phyloP scores from a whole-genome alignment of 352 stramenopile species.

The Globisporangium barbulae region DNA sequence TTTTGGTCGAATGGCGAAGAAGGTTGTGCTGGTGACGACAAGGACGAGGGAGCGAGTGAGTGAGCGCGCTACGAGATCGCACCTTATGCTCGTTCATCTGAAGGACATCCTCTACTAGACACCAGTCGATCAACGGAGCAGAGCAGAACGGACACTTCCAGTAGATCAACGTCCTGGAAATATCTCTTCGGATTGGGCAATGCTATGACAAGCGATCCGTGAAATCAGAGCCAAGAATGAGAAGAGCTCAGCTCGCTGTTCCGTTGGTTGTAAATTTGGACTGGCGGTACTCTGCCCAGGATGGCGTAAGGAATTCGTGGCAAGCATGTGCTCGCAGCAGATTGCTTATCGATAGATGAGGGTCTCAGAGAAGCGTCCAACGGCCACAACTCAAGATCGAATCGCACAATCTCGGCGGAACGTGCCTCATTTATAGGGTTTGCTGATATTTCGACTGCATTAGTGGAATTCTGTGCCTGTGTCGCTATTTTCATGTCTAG shows the following conservation, averaged over 20 bases:
- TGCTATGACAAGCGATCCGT: neutral
- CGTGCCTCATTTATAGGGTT: neutral
- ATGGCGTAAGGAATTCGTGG: neutral
- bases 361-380: neutral
- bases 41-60: neutral
- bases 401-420: neutral
- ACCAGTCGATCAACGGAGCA: neutral
- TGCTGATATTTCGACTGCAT: neutral
- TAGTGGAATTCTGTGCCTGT: neutral
- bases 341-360: neutral
- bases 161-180: neutral
- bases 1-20: neutral
- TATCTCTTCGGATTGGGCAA: neutral
- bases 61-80: slow-evolving; percentile 1
- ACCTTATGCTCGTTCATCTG: neutral
- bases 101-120: neutral
- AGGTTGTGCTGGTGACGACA: neutral
- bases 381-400: neutral
- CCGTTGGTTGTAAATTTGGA: neutral
- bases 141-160: neutral
- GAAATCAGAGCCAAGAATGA: neutral
- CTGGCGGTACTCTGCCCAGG: neutral
- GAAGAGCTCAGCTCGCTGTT: neutral
- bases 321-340: neutral
- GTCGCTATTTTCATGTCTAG: neutral